These are phyloP conservation scores for Lasiodiplodia sp. DNA, from an alignment of 2,329 filamentous ascomycete genomes.

Conservation along the genomic window DNA sequence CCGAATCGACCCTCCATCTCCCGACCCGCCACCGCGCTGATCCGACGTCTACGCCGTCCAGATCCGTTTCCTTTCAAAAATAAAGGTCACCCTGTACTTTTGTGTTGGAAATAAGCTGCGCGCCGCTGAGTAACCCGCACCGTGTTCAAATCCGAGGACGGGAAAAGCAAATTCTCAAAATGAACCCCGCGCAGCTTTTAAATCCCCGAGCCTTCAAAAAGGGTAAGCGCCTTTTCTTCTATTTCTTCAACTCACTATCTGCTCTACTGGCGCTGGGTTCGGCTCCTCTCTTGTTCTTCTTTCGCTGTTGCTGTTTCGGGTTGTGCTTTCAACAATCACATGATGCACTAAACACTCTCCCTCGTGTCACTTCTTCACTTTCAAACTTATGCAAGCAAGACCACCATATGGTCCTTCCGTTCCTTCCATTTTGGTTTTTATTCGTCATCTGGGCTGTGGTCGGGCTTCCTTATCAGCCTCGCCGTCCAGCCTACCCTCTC, in stretches of 20 bases:
- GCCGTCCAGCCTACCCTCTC: not conserved
- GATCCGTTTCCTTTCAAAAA: not conserved
- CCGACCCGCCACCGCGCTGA: slow-evolving; percentile 24
- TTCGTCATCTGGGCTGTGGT: not conserved
- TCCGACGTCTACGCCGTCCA: not conserved
- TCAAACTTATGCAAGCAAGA: not conserved
- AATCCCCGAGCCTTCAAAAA: slow-evolving; percentile 49
- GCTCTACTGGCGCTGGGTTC: not conserved
- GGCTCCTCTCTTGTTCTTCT: not conserved
- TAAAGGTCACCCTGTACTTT: too few relatives aligned
- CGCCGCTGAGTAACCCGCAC: not conserved
- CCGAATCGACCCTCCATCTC: slow-evolving; percentile 5
- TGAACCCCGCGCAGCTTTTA: slow-evolving; percentile 46
- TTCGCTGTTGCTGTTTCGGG: not conserved
- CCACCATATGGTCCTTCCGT: not conserved
- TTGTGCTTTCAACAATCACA: not conserved
- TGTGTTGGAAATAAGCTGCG: not conserved
- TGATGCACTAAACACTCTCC: not conserved
- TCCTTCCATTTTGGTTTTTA: too few relatives aligned
- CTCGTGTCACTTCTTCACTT: not conserved
- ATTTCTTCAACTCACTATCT: not conserved
- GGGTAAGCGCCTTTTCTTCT: slow-evolving; percentile 34
- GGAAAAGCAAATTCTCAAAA: slow-evolving; percentile 27
- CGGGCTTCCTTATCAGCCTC: not conserved
- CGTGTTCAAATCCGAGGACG: too few relatives aligned